Evolutionary conservation across 1,139 yeast genomes (phyloP), one percentile per base, ranked within the genome.

Genomic region (Yueomyces sp.): DNA sequence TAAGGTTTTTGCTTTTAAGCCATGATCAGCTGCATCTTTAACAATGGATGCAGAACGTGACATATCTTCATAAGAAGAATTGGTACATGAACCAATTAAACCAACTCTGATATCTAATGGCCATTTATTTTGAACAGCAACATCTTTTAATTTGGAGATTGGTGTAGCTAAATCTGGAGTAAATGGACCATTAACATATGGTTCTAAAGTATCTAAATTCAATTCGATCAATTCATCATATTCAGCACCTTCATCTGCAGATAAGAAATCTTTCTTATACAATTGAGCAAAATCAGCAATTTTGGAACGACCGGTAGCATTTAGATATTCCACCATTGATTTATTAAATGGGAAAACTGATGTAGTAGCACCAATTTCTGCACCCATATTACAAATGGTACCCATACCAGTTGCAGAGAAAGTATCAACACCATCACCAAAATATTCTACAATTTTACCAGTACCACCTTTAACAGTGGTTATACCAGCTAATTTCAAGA

Each of bases 381-480:
- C 98, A 79, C 98, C 98, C 98, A 89, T 89, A 71, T 89, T 89
- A 80, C 98, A 89, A 70, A 89, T 91, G 62, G 98, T 89, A 68
- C 94, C 98, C 98, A 89, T 89, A 78, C 98, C 98, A 52, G 98
- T 89, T 73, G 96, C 87, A 41, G 96, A 85, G 70, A 91, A 84
- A 52, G 96, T 81, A 61, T 85, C 81, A 53, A 89, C 89, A 78
- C 98, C 98, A 42, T 81, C 85, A 70, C 97, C 98, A 63, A 82
- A 89, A 75, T 91, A 91, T 74, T 91, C 98, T 53, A 91, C 93
- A 67, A 91, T 89, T 62, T 85, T 75, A 71, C 97, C 97, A 49
- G 98, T 91, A 74, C 98, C 98, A 75, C 98, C 98, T 75, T 85
- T 86, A 64, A 91, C 98, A 56, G 97, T 89, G 52, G 94, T 80